phyloP scores from a whole-genome alignment of 2,329 filamentous ascomycete species.

The Monilinia aucupariae region DNA sequence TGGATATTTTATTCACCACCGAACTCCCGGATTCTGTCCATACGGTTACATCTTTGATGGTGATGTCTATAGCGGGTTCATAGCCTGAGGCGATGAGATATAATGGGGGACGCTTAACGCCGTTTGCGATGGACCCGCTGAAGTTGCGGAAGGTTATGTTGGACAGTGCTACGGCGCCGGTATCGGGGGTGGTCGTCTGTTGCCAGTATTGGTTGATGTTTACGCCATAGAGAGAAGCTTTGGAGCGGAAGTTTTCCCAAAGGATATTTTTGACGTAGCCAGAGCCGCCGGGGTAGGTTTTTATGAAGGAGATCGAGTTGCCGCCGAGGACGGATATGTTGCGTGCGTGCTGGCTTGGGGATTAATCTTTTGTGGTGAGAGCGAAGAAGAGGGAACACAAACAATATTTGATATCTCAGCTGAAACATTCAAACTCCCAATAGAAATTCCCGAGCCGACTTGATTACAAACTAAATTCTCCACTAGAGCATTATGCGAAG shows the following conservation, averaged over 20 bases:
- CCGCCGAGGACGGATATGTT: conserved; percentile 37
- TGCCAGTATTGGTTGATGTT: conserved; percentile 32
- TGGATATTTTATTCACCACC: conserved; percentile 36
- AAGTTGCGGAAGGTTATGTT: conserved; percentile 33
- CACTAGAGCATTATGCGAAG: conserved; percentile 36
- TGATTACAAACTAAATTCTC: conserved; percentile 38
- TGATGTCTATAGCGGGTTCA: conserved; percentile 34
- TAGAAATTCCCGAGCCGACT: conserved; percentile 36
- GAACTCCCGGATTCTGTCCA: conserved; percentile 33
- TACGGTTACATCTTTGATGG: conserved; percentile 35
- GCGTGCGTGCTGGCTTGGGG: conserved; percentile 8
- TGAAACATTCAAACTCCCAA: conserved; percentile 32
- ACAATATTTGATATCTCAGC: conserved; percentile 17
- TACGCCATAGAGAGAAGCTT: conserved; percentile 27
- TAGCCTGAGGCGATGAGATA: conserved; percentile 35
- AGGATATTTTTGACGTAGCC: conserved; percentile 36
- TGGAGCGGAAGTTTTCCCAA: conserved; percentile 33
- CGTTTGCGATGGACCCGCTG: conserved; percentile 27
- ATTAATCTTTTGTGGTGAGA: neutral
- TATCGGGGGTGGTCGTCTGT: conserved; percentile 26
- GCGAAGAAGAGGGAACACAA: too few species aligned
- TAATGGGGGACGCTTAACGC: conserved; percentile 31
- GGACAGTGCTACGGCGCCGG: conserved; percentile 28
- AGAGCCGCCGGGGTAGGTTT: conserved; percentile 38
- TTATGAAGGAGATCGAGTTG: conserved; percentile 38